Evolutionary conservation across 2,329 filamentous ascomycete species (phyloP), one percentile per base, ranked within the genome.

Genomic region (Ophiocordyceps unilateralis): DNA sequence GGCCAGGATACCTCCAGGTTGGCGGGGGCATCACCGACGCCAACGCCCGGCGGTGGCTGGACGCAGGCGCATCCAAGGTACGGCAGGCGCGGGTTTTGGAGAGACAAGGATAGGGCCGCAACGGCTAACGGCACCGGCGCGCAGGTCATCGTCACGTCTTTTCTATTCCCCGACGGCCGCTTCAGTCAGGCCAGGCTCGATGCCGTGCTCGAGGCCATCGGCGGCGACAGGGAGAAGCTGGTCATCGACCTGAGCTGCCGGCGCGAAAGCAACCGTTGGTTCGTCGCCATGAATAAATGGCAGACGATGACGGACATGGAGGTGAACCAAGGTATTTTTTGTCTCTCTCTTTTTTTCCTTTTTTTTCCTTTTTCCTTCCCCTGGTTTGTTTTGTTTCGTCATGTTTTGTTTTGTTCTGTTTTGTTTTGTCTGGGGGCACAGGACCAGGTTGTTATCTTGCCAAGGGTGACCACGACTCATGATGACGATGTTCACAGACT

Each of bases 281-380:
- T 83, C 54, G 91, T 98, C n/a, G 89, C 91, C 44, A 98, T 93
- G 81, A 85, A 98, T 62, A 93, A 93, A 61, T 98, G 91, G 91
- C 91, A 96, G 69, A 94, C 86, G 1, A 81, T 96, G 44, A 96
- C 91, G 1, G 85, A 95, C 55, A 93, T 94, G 78, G 86, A 95
- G 58, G 78, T 98, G 49, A 89, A 81, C 49, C 69, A 83, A 70
- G 83, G 89, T 88, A 64, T 51, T 24, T 36, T 21, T 17, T 12
- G 2, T 21, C 28, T 41, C 28, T n/a, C 17, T 23, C 12, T 36
- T 14, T 24, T 34, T 15, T n/a, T 17, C 12, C n/a, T 36, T 36
- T 36, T 15, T 36, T 36, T 36, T 19, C 3, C n/a, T 36, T 36
- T 36, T 36, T 15, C 22, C 14, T 22, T 8, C 37, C 17, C 20